phyloP scores from a whole-genome alignment of 768 basidiomycete genomes.

The Butyriboletus loyo region DNA sequence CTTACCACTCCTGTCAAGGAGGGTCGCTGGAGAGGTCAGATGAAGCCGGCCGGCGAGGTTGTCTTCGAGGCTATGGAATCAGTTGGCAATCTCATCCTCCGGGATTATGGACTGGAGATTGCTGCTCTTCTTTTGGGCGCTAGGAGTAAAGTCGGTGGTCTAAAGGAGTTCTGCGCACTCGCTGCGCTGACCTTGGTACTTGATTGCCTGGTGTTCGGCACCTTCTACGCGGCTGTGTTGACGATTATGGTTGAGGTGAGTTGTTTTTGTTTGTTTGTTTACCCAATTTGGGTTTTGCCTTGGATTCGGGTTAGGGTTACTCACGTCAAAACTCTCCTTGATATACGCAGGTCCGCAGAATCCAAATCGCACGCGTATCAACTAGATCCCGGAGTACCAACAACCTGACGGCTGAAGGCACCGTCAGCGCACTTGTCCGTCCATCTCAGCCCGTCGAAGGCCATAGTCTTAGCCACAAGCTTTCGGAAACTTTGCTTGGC shows the following conservation, averaged over 20 bases:
- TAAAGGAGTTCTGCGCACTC: slow-evolving; percentile 92
- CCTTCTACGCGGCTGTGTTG: slow-evolving; percentile 85
- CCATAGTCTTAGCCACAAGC: slow-evolving; percentile 18
- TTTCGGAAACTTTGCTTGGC: slow-evolving; percentile 38
- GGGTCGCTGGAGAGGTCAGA: slow-evolving; percentile 41
- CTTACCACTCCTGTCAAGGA: slow-evolving; percentile 39
- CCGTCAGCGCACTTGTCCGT: slow-evolving; percentile 29
- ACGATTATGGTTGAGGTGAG: slow-evolving; percentile 94
- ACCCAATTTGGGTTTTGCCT: not conserved
- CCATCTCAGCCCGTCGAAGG: slow-evolving; percentile 19
- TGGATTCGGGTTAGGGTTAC: slow-evolving; percentile 11
- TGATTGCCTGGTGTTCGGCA: slow-evolving; percentile 86
- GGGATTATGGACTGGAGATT: slow-evolving; percentile 92
- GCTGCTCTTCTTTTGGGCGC: slow-evolving; percentile 87
- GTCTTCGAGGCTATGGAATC: slow-evolving; percentile 79
- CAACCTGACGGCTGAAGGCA: slow-evolving; percentile 29
- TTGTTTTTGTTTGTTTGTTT: slow-evolving; percentile 17
- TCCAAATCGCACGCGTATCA: slow-evolving; percentile 58
- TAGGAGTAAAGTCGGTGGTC: slow-evolving; percentile 79
- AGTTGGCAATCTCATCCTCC: slow-evolving; percentile 79
- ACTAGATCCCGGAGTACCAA: slow-evolving; percentile 35
- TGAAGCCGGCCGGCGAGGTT: slow-evolving; percentile 79
- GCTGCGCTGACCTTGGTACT: slow-evolving; percentile 84
- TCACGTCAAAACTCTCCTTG: slow-evolving; percentile 3
- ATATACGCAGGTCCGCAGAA: slow-evolving; percentile 58